Conservation (phyloP, 1,139 yeast species). For the Suzukiozyma palmioleophila region DNA sequence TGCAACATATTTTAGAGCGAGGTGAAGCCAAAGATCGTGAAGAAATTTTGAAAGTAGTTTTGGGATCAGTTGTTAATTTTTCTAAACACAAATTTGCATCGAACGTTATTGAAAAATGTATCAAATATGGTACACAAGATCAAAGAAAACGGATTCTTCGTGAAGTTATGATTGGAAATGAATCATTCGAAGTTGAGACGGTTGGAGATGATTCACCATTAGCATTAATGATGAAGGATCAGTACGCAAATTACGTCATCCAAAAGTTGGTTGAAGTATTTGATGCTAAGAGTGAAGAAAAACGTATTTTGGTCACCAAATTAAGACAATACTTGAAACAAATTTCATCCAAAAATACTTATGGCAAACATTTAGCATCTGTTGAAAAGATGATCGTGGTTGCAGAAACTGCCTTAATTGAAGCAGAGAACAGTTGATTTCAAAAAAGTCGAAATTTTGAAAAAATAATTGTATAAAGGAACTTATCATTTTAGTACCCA, state of each 20-base stretch:
- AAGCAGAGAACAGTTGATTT: conserved; percentile 25
- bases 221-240: conserved; percentile 93
- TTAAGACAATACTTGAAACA: conserved; percentile 60
- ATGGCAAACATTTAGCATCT: conserved; percentile 84
- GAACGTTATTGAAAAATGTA: conserved; percentile 93
- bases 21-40: conserved; percentile 51
- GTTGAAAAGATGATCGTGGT: conserved; percentile 72
- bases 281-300: conserved; percentile 62
- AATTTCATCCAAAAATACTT: conserved; percentile 49
- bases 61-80: conserved; percentile 66
- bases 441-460: too few relatives aligned
- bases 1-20: conserved; percentile 88
- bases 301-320: conserved; percentile 54
- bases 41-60: conserved; percentile 36
- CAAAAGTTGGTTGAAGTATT: conserved; percentile 86
- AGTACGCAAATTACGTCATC: conserved; percentile 93
- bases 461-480: not conserved
- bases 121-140: conserved; percentile 59
- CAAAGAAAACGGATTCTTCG: conserved; percentile 64
- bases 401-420: conserved; percentile 46
- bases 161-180: conserved; percentile 54
- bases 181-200: conserved; percentile 33
- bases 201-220: conserved; percentile 58
- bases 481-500: not conserved
- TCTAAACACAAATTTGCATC: conserved; percentile 97